These are phyloP conservation scores for Alternaria arbusti DNA, from an alignment of 2,329 filamentous ascomycete genomes.

Conservation along the genomic window DNA sequence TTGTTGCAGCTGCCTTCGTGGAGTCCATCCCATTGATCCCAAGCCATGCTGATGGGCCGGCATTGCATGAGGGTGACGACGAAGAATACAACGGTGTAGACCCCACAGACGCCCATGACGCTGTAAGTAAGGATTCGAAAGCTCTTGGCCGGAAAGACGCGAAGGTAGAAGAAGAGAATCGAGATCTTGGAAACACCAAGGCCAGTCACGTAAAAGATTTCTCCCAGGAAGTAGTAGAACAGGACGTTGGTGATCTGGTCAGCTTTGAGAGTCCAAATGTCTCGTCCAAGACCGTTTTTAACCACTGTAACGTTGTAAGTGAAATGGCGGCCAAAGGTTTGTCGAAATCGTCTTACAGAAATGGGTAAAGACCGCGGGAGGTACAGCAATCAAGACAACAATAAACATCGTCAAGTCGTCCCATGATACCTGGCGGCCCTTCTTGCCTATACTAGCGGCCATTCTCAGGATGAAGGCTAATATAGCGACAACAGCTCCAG, in stretches of 20 bases:
- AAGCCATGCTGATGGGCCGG: constrained; percentile 57
- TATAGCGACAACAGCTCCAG: constrained; percentile 39
- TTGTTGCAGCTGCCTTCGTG: constrained; percentile 40
- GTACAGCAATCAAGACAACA: constrained; percentile 44
- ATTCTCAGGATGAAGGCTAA: constrained; percentile 44
- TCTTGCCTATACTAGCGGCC: constrained; percentile 40
- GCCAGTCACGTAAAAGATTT: constrained; percentile 44
- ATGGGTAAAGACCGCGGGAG: constrained; percentile 26
- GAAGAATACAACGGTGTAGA: constrained; percentile 52
- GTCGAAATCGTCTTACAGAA: neutral
- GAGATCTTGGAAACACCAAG: constrained; percentile 43
- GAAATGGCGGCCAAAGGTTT: neutral
- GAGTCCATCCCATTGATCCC: constrained; percentile 47
- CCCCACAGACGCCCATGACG: constrained; percentile 33
- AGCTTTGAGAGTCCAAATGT: constrained; percentile 58
- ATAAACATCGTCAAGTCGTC: constrained; percentile 48
- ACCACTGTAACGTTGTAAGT: constrained; percentile 15
- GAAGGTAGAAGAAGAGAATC: constrained; percentile 44
- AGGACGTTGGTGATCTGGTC: constrained; percentile 54
- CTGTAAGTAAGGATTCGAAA: constrained; percentile 34
- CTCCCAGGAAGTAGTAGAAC: constrained; percentile 29
- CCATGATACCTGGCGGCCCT: constrained; percentile 45
- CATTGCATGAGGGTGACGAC: constrained; percentile 60
- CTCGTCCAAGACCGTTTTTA: constrained; percentile 54
- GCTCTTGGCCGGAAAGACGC: constrained; percentile 39